A percentile compares a stretch with the other conserved stretches of the same genome.
Evolutionary conservation across 345 rosid genomes (phyloP).

Genomic region (Acer campestre): DNA sequence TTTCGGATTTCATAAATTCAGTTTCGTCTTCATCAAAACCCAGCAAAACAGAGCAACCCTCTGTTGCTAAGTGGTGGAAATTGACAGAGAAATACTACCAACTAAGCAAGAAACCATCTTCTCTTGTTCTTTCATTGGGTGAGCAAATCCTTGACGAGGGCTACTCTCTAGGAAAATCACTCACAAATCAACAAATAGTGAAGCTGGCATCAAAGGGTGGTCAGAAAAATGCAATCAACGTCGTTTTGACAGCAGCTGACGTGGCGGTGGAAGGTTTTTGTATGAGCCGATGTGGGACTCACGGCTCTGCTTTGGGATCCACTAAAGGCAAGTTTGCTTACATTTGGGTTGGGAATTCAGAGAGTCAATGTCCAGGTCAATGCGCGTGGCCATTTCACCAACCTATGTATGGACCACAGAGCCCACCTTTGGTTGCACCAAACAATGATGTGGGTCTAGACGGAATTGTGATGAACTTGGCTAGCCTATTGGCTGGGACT

Average conservation of each 20-base stretch:
- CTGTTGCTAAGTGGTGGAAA: constrained; percentile 82
- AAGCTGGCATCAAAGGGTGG: constrained; percentile 63
- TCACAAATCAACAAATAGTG: constrained; percentile 45
- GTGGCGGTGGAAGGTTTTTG: constrained; percentile 61
- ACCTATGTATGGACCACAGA: constrained; percentile 84
- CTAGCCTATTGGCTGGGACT: constrained; percentile 78
- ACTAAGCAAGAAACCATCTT: constrained; percentile 29
- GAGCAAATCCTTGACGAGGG: constrained; percentile 55
- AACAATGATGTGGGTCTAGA: constrained; percentile 83
- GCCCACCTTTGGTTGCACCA: constrained; percentile 68
- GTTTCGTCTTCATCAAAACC: constrained; percentile 35
- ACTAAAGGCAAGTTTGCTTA: constrained; percentile 43
- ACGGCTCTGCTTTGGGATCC: constrained; percentile 48
- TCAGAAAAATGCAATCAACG: constrained; percentile 49
- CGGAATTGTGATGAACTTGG: constrained; percentile 80
- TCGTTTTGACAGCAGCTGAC: constrained; percentile 61
- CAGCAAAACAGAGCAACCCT: constrained; percentile 34
- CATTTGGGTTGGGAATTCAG: constrained; percentile 91
- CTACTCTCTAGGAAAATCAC: constrained; percentile 75
- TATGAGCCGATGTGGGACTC: constrained; percentile 59
- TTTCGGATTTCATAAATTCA: constrained; percentile 65
- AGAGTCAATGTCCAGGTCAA: constrained; percentile 80
- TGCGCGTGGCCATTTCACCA: constrained; percentile 98
- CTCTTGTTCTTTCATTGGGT: constrained; percentile 46
- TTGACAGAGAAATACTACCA: constrained; percentile 64